Evolutionary conservation across 805 yeast genomes (phyloP).

Genomic region (Candida ficus): DNA sequence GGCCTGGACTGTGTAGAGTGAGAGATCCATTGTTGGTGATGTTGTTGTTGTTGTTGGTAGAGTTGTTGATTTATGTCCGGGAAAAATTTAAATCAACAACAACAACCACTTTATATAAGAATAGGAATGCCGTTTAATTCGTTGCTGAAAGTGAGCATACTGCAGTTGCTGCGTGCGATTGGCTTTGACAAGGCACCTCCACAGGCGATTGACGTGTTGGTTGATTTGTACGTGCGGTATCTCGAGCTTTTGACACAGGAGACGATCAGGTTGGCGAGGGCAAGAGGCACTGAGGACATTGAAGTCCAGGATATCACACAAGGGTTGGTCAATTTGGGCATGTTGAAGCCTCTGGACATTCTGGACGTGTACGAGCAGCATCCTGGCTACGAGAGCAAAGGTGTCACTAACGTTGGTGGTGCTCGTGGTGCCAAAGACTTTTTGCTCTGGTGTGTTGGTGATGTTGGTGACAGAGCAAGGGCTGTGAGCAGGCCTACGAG

Average conservation of each 20-base stretch:
- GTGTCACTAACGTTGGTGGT: not conserved
- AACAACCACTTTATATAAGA: too few species aligned
- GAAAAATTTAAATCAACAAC: too few species aligned
- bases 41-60: too few species aligned
- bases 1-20: constrained; percentile 81
- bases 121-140: not conserved
- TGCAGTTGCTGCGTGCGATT: constrained; percentile 58
- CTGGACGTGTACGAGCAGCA: constrained; percentile 52
- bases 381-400: constrained; percentile 19
- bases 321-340: constrained; percentile 59
- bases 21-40: constrained; percentile 31
- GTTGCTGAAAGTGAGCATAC: constrained; percentile 2
- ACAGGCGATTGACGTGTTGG: constrained; percentile 63
- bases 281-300: constrained; percentile 42
- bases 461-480: constrained; percentile 39
- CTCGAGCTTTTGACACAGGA: constrained; percentile 49
- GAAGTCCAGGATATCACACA: constrained; percentile 64
- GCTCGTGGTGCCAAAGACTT: constrained; percentile 35
- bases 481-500: constrained; percentile 30
- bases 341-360: constrained; percentile 52
- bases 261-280: constrained; percentile 36
- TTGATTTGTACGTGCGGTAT: constrained; percentile 69
- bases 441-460: constrained; percentile 51
- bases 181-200: constrained; percentile 84
- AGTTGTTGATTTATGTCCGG: too few species aligned